Evolutionary conservation across 257 asterid genomes (phyloP).

Genomic region (Solanum ahanhuiri): DNA sequence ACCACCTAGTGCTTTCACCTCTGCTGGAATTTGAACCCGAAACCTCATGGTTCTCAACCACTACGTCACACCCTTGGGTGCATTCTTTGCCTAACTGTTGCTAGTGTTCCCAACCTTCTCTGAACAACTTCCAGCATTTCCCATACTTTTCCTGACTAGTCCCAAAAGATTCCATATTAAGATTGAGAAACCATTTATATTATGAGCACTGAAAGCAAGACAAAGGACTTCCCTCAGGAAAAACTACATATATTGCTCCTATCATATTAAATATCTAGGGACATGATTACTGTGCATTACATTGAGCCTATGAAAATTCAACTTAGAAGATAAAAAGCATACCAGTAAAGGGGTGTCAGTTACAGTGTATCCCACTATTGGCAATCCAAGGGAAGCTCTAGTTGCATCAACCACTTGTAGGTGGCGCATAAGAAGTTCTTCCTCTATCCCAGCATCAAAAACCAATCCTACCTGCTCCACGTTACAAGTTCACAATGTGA

Average conservation of each 20-base stretch:
- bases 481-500: slow-evolving; percentile 2
- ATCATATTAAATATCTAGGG: background rate
- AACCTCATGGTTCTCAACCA: background rate
- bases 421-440: slow-evolving; percentile 73
- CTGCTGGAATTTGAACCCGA: background rate
- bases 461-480: slow-evolving; percentile 62
- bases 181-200: background rate
- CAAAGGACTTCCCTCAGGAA: background rate
- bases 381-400: slow-evolving; percentile 93
- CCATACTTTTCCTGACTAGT: background rate
- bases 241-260: background rate
- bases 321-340: background rate
- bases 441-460: slow-evolving; percentile 90
- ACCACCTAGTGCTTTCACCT: background rate
- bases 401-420: slow-evolving; percentile 87
- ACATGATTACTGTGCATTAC: background rate
- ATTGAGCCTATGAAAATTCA: background rate
- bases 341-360: slow-evolving; percentile 85
- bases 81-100: background rate
- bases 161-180: background rate
- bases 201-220: background rate
- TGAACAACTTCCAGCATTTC: background rate
- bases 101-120: background rate
- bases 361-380: slow-evolving; percentile 52
- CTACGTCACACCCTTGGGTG: background rate